Conservation (phyloP, 208 protist genomes). For the Balamuthia mandrillaris region DNA sequence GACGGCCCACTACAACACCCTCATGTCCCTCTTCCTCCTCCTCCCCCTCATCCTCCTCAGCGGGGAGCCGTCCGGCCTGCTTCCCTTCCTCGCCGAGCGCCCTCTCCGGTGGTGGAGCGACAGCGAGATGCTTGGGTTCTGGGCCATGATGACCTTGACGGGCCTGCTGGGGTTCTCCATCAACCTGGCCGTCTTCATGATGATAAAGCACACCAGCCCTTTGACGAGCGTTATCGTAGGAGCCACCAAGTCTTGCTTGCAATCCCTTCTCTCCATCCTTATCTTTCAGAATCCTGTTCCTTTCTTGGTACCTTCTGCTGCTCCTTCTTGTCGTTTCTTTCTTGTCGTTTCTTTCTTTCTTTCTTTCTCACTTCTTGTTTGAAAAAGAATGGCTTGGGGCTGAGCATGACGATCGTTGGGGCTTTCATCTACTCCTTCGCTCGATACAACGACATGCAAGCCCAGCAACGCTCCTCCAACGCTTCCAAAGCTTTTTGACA, state of each 20-base stretch:
- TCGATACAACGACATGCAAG: too few species aligned
- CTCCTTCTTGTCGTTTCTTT: too few species aligned
- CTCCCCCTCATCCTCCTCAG: conserved; percentile 56
- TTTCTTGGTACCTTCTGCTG: too few species aligned
- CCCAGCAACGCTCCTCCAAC: too few species aligned
- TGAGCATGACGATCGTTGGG: too few species aligned
- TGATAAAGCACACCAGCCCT: conserved; percentile 70
- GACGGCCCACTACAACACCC: conserved; percentile 65
- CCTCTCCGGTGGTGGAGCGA: too few species aligned
- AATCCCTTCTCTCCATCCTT: conserved; percentile 56
- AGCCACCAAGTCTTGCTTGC: conserved; percentile 66
- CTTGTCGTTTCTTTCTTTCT: too few species aligned
- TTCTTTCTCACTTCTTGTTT: too few species aligned
- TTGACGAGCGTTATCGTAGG: conserved; percentile 68
- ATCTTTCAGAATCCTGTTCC: too few species aligned
- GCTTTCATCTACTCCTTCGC: too few species aligned
- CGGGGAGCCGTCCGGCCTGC: conserved; percentile 48
- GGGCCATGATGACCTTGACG: conserved; percentile 60
- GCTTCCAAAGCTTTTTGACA: too few species aligned
- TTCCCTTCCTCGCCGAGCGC: background rate
- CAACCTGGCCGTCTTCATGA: conserved; percentile 62
- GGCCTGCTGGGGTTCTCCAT: conserved; percentile 66
- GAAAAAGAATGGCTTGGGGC: too few species aligned
- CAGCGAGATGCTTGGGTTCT: conserved; percentile 49
- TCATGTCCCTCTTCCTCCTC: conserved; percentile 56